Evolutionary conservation across 441 rosid species (phyloP), one percentile per base, ranked within the genome.

Genomic region (Geranium incanum): DNA sequence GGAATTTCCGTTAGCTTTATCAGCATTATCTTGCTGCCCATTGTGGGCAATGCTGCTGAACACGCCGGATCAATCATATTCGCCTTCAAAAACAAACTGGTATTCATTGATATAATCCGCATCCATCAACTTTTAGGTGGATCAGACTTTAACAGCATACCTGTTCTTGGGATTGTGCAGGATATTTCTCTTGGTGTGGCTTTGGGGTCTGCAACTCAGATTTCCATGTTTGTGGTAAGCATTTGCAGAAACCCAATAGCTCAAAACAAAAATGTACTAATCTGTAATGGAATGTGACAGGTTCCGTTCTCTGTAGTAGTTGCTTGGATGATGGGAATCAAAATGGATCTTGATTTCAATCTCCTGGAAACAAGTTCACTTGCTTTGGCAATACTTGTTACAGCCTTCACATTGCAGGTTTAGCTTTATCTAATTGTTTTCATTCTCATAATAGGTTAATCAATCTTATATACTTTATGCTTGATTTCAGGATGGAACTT

Each of bases 11-110:
- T 95, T 9, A 85, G 86, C 75, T 95, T 95, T 76, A 84, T 92
- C 15, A 88, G 97, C 82, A 84, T 89, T 7, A 95, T 95, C 73
- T 63, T 92, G 82, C 84, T 95, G 33, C 96, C 99, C 7, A 88
- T 95, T 11, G 96, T 90, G 48, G 98, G 99, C 71, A 95, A 95
- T 71, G 99, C 99, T 23, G 93, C 97, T 4, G 97, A 92, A 75
- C 99, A 95, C 77, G 99, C 96, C 16, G 96, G 98, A 69, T 97
- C 98, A 1, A 69, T 95, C 81, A 89, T 95, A 66, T 95, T 95
- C 70, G 97, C 97, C 41, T 90, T 86, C 72, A 92, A 89, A 57
- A 87, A 92, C 89, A 92, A 92, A 79, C 64, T 90, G 81, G 96
- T 89, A 66, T 50, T 12, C 3, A 50, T 50, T 8, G 12, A 13